phyloP scores from a whole-genome alignment of 2,329 filamentous ascomycete genomes.

The Leptographium procerum region DNA sequence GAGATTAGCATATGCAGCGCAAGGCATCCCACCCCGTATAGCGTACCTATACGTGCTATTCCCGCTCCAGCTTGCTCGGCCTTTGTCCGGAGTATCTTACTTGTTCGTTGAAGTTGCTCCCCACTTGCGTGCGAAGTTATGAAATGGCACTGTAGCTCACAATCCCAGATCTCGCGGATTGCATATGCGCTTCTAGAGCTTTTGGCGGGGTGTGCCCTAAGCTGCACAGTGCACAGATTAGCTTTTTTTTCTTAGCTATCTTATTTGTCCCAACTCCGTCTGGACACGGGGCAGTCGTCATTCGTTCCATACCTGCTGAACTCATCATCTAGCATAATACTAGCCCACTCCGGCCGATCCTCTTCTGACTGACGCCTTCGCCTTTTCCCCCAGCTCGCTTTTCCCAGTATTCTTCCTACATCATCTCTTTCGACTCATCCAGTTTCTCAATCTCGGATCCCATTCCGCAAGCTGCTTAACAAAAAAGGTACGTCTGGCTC shows the following conservation, averaged over 20 bases:
- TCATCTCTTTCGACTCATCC: neutral
- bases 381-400: neutral
- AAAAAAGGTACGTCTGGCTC: neutral
- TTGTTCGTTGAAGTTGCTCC: neutral
- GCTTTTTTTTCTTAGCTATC: constrained; percentile 1
- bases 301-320: constrained; percentile 4
- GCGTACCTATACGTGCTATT: neutral
- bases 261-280: neutral
- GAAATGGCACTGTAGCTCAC: neutral
- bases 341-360: neutral
- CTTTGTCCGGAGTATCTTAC: too few relatives aligned
- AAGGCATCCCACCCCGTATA: too few relatives aligned
- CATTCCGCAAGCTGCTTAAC: neutral
- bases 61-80: neutral
- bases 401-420: neutral
- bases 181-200: neutral
- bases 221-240: constrained; percentile 1
- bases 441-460: neutral
- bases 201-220: constrained; percentile 1
- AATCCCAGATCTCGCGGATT: neutral
- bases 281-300: constrained; percentile 10
- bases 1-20: neutral
- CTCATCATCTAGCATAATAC: neutral
- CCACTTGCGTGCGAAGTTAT: neutral
- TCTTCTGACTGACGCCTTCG: neutral